phyloP scores from a whole-genome alignment of 106 monocot genomes.

The Dioscorea alata region DNA sequence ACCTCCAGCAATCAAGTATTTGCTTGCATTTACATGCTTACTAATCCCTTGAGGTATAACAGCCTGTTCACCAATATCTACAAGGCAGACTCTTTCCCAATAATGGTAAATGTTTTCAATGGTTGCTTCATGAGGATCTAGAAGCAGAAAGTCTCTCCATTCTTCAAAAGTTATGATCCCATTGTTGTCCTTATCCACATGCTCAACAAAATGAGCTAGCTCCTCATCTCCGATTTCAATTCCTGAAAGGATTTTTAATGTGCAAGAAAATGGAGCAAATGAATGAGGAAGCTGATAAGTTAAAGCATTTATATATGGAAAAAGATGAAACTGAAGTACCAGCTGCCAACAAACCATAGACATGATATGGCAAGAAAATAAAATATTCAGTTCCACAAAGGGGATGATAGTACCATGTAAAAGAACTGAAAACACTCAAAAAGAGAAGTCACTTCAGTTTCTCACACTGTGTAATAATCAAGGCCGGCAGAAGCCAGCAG shows the following conservation, averaged over 20 bases:
- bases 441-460: no score
- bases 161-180: slow-evolving; percentile 98
- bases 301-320: no score
- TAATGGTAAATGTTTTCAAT: slow-evolving; percentile 84
- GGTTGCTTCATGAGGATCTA: slow-evolving; percentile 91
- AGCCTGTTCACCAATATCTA: slow-evolving; percentile 90
- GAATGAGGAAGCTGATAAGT: no score
- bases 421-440: no score
- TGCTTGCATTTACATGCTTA: slow-evolving; percentile 73
- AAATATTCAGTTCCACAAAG: no score
- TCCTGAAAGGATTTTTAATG: slow-evolving; percentile 29
- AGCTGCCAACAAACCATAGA: no score
- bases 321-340: no score
- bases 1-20: slow-evolving; percentile 88
- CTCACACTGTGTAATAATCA: no score
- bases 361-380: no score
- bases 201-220: slow-evolving; percentile 86
- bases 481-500: no score
- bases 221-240: slow-evolving; percentile 94
- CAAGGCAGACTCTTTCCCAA: slow-evolving; percentile 89
- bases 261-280: no score
- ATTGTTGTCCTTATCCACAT: slow-evolving; percentile 96
- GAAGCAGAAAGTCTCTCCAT: slow-evolving; percentile 93
- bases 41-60: slow-evolving; percentile 89
- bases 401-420: no score